Percentiles rank a stretch among this genome's conserved stretches.
These are phyloP conservation scores for Lentinula aciculospora DNA, from an alignment of 768 basidiomycete species.

Conservation along the genomic window DNA sequence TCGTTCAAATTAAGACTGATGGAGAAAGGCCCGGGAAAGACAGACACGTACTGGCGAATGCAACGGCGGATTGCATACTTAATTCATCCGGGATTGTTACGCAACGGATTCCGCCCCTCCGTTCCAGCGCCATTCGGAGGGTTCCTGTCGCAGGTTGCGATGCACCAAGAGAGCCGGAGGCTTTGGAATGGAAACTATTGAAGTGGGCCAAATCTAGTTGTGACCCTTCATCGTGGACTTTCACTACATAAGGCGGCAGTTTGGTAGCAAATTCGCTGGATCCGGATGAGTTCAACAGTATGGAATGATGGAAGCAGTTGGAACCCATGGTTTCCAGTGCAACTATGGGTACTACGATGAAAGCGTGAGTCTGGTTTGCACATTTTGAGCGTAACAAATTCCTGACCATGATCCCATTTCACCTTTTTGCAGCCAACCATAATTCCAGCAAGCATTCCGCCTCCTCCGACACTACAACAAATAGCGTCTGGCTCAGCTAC, in stretches of 20 bases:
- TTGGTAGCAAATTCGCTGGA: conserved; percentile 24
- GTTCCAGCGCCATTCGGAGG: conserved; percentile 59
- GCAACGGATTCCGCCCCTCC: conserved; percentile 50
- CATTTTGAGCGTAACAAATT: not conserved
- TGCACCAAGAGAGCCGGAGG: conserved; percentile 67
- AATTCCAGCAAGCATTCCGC: conserved; percentile 64
- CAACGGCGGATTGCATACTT: conserved; percentile 52
- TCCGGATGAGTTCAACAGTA: conserved; percentile 47
- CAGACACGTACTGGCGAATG: conserved; percentile 53
- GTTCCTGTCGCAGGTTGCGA: conserved; percentile 56
- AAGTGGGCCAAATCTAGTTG: conserved; percentile 55
- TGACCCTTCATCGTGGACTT: conserved; percentile 33
- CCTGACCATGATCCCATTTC: conserved; percentile 67
- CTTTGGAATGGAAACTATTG: conserved; percentile 51
- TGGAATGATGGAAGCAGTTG: conserved; percentile 69
- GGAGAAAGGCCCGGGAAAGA: too few relatives aligned
- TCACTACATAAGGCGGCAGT: conserved; percentile 36
- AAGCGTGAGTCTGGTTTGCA: not conserved
- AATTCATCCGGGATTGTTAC: conserved; percentile 64
- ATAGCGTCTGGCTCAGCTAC: conserved; percentile 57
- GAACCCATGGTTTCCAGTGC: conserved; percentile 68
- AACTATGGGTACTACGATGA: conserved; percentile 52
- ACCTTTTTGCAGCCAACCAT: conserved; percentile 58
- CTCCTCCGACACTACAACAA: conserved; percentile 76
- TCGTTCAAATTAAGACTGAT: not conserved